Evolutionary conservation across 176 grass and related monocot species (phyloP).

Genomic region (Carex littledalei): DNA sequence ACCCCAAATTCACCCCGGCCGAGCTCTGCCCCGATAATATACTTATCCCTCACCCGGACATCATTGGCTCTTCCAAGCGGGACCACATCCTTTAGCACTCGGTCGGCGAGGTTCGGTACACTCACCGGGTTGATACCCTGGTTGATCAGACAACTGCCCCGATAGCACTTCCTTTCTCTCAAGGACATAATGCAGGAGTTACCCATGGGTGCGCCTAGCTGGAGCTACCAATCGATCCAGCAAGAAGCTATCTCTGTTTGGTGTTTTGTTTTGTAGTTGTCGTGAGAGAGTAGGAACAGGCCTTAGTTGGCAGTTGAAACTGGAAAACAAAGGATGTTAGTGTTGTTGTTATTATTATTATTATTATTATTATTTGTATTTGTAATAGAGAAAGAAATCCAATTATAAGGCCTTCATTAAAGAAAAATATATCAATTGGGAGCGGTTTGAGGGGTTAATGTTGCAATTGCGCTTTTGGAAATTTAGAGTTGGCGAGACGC

Average conservation of each 20-base stretch:
- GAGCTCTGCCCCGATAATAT: neutral
- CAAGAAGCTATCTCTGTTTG: neutral
- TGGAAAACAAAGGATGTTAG: neutral
- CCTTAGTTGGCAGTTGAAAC: neutral
- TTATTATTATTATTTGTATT: neutral
- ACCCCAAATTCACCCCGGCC: conserved; percentile 54
- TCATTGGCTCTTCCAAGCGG: neutral
- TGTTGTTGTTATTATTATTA: neutral
- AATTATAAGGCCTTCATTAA: neutral
- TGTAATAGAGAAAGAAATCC: neutral
- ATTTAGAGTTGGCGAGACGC: neutral
- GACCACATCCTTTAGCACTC: neutral
- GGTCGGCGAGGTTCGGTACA: neutral
- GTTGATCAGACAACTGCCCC: neutral
- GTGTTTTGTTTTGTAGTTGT: neutral
- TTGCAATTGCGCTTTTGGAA: neutral
- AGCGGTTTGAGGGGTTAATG: neutral
- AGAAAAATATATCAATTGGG: neutral
- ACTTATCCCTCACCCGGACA: conserved; percentile 9
- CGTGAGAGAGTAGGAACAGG: neutral
- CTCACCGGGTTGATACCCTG: neutral
- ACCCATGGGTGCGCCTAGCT: neutral
- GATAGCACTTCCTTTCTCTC: neutral
- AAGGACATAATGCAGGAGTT: conserved; percentile 2
- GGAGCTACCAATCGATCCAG: neutral